Percentiles rank a stretch among this genome's conserved stretches.
Conservation (phyloP, 108 stramenopile species). For the Cyclotella sp. region DNA sequence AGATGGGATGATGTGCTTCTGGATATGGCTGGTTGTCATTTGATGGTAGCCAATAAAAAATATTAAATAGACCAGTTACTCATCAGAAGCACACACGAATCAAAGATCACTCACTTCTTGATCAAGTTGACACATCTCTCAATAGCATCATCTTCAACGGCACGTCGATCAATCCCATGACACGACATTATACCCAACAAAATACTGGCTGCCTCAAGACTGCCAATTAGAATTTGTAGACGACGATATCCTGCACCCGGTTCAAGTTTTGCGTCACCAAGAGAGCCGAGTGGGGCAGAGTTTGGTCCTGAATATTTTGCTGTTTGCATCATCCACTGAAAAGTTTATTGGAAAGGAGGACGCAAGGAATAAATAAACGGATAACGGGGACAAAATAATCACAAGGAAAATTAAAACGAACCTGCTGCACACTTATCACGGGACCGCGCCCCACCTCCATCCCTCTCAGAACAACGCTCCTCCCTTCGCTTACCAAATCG, state of each 20-base stretch:
- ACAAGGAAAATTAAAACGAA: conserved; percentile 5
- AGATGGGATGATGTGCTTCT: conserved; percentile 76
- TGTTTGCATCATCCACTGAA: conserved; percentile 51
- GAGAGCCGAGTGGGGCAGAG: conserved; percentile 42
- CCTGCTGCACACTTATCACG: conserved; percentile 45
- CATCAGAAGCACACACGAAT: background rate
- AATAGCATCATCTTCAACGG: conserved; percentile 86
- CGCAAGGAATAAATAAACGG: background rate
- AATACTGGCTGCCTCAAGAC: conserved; percentile 79
- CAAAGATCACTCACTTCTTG: conserved; percentile 43
- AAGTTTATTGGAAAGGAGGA: background rate
- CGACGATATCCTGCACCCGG: conserved; percentile 54
- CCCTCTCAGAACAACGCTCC: conserved; percentile 32
- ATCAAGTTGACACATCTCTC: conserved; percentile 80
- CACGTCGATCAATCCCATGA: conserved; percentile 77
- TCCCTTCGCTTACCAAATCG: conserved; percentile 60
- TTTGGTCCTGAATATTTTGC: conserved; percentile 45
- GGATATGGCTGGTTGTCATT: conserved; percentile 42
- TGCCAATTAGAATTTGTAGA: conserved; percentile 41
- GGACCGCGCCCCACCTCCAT: conserved; percentile 22
- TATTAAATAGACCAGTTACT: no score
- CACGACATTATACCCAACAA: conserved; percentile 80
- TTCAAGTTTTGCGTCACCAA: conserved; percentile 40
- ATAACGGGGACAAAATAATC: background rate
- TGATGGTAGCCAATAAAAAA: background rate